These are phyloP conservation scores for Jaapia argillacea DNA, from an alignment of 768 basidiomycete species.

Conservation along the genomic window DNA sequence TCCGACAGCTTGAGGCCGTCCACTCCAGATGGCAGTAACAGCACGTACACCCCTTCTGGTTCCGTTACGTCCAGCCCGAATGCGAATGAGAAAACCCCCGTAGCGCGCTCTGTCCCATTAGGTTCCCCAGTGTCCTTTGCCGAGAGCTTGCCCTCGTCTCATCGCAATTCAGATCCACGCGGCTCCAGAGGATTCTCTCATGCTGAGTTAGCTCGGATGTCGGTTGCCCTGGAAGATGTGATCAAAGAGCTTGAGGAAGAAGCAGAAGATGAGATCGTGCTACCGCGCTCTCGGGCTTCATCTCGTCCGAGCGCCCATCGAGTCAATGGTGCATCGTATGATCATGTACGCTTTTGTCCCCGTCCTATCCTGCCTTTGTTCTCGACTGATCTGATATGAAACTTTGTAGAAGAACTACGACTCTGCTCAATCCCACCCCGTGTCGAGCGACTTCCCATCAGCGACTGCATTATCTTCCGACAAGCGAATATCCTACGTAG, in stretches of 20 bases:
- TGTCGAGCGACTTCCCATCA: too few relatives aligned
- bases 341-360: too few relatives aligned
- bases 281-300: constrained; percentile 47
- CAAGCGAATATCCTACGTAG: constrained; percentile 34
- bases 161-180: constrained; percentile 26
- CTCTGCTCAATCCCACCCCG: too few relatives aligned
- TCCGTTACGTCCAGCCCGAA: constrained; percentile 34
- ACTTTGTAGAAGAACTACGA: too few relatives aligned
- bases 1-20: constrained; percentile 39
- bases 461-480: constrained; percentile 67
- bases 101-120: constrained; percentile 30
- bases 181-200: constrained; percentile 41
- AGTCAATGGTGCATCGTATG: too few relatives aligned
- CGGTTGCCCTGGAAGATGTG: constrained; percentile 64
- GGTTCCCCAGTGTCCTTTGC: not conserved
- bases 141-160: constrained; percentile 8
- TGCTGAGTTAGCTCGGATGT: constrained; percentile 49
- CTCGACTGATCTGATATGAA: too few relatives aligned
- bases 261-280: constrained; percentile 67
- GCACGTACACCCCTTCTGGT: constrained; percentile 20
- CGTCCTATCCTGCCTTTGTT: too few relatives aligned
- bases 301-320: constrained; percentile 8
- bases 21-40: constrained; percentile 48
- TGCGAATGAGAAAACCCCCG: not conserved
- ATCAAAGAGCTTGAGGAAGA: constrained; percentile 74